Percentiles rank a stretch among this genome's conserved stretches.
phyloP scores from a whole-genome alignment of 1,284 basidiomycete species.

The Albatrellus sp. region DNA sequence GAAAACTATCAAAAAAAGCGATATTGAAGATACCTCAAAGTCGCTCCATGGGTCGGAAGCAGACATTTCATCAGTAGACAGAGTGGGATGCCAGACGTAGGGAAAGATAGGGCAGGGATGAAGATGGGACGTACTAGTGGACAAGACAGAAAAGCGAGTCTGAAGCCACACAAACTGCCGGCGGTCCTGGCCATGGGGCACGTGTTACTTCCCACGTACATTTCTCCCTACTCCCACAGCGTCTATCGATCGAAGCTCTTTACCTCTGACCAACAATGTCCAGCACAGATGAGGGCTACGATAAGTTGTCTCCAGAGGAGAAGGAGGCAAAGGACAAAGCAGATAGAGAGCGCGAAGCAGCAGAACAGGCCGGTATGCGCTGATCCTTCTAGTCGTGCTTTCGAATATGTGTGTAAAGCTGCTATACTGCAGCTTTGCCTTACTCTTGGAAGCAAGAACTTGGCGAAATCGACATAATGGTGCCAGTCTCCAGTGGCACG shows the following conservation, averaged over 20 bases:
- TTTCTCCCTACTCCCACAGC: background rate
- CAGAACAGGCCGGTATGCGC: slow-evolving; percentile 75
- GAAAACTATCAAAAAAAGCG: slow-evolving; percentile 5
- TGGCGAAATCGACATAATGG: slow-evolving; percentile 71
- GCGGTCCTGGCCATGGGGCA: background rate
- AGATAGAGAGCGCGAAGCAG: slow-evolving; percentile 56
- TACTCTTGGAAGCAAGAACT: slow-evolving; percentile 91
- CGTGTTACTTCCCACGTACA: background rate
- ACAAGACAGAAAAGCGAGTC: background rate
- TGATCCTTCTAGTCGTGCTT: slow-evolving; percentile 12
- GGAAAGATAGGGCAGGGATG: slow-evolving; percentile 2
- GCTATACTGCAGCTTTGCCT: slow-evolving; percentile 56
- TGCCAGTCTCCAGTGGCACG: slow-evolving; percentile 83
- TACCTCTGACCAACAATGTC: slow-evolving; percentile 19
- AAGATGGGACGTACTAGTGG: background rate
- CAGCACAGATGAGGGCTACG: slow-evolving; percentile 42
- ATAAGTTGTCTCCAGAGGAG: slow-evolving; percentile 70
- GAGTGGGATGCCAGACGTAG: slow-evolving; percentile 6
- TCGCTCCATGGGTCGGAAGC: slow-evolving; percentile 41
- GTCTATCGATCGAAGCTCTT: background rate
- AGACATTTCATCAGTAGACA: slow-evolving; percentile 23
- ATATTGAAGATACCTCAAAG: slow-evolving; percentile 34
- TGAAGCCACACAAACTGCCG: background rate
- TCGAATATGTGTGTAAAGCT: slow-evolving; percentile 11
- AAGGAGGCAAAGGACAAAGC: slow-evolving; percentile 59